Base-by-base conservation (phyloP, 352 stramenopile genomes). In the Plasmopara muralis region DNA sequence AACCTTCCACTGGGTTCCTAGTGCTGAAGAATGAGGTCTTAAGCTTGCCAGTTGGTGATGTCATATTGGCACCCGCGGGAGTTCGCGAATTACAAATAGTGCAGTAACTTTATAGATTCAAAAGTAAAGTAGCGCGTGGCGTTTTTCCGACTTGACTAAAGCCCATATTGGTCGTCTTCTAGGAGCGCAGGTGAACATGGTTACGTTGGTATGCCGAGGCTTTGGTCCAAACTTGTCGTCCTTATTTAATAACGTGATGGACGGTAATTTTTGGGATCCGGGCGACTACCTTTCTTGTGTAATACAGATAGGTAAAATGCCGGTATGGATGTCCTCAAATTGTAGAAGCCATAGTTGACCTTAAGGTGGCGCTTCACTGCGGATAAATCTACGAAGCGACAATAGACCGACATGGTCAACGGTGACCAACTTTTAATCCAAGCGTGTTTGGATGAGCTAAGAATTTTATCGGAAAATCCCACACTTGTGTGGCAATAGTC, bases 11-110 rank as follows among this genome's bases (percentile, higher is more conserved):
- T 10, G 31, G 41, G 47, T 6, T 25, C 38, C 48, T 37, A 47
- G 25, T 41, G 38, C 30, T 47, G 20, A 16, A 47, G 48, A 16
- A 31, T 13, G 1, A 54, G 0, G 16, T 54, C 48, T 9, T 47
- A 31, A 6, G 10, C 39, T 16, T 54, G 38, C 48, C 48, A 47
- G 28, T 54, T 54, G 8, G 39, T 25, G 47, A 28, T 54, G 28
- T 54, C 48, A 38, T 47, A 16, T 47, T 33, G 7, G 48, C 38
- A 9, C 48, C 48, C 9, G 38, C 39, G 4, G 48, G 28, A 13
- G 10, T 10, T 16, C 14, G 14, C 0, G 25, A 25, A 14, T 54
- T 28, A 14, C 13, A 35, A 8, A 16, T 18, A 14, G 2, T 13
- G 10, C 48, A 54, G 7, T 54, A 28, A 15, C 31, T 6, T 30